Evolutionary conservation across 2,329 filamentous ascomycete species (phyloP).

Genomic region (Daldinia eschscholtzii): DNA sequence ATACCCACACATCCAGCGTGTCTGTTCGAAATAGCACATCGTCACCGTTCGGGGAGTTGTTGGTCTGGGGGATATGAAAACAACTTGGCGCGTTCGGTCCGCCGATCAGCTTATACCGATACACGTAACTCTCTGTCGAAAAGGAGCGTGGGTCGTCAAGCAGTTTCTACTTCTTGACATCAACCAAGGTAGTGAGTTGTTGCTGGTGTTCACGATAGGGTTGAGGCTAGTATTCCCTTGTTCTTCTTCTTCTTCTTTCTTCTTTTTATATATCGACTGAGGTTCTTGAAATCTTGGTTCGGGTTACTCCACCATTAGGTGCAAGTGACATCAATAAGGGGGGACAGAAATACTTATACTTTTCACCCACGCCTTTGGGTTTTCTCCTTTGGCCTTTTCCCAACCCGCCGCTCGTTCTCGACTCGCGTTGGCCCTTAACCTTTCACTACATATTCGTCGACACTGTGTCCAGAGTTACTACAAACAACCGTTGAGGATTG

Average conservation of each 20-base stretch:
- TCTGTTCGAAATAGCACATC: constrained; percentile 96
- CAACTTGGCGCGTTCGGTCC: constrained; percentile 21
- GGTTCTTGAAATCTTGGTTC: constrained; percentile 28
- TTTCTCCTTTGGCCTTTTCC: constrained; percentile 34
- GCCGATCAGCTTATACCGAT: constrained; percentile 38
- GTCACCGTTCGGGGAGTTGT: constrained; percentile 22
- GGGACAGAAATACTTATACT: constrained; percentile 50
- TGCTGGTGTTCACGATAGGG: constrained; percentile 5
- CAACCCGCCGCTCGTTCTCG: constrained; percentile 38
- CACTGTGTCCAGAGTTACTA: constrained; percentile 49
- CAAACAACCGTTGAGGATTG: constrained; percentile 47
- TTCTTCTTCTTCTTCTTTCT: constrained; percentile 10
- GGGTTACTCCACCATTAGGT: constrained; percentile 32
- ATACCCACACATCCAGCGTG: constrained; percentile 85
- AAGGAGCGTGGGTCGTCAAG: constrained; percentile 27
- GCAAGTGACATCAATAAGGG: constrained; percentile 37
- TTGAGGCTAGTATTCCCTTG: constrained; percentile 6
- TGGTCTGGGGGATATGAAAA: constrained; percentile 14
- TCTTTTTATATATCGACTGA: constrained; percentile 9
- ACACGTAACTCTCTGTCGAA: constrained; percentile 26
- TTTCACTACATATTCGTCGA: constrained; percentile 48
- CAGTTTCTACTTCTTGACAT: constrained; percentile 33
- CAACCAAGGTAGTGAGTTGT: constrained; percentile 15
- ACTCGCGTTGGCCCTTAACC: constrained; percentile 46
- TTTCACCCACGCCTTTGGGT: constrained; percentile 40